These are phyloP conservation scores for Begonia masoniana DNA, from an alignment of 306 rosid species.

Conservation along the genomic window DNA sequence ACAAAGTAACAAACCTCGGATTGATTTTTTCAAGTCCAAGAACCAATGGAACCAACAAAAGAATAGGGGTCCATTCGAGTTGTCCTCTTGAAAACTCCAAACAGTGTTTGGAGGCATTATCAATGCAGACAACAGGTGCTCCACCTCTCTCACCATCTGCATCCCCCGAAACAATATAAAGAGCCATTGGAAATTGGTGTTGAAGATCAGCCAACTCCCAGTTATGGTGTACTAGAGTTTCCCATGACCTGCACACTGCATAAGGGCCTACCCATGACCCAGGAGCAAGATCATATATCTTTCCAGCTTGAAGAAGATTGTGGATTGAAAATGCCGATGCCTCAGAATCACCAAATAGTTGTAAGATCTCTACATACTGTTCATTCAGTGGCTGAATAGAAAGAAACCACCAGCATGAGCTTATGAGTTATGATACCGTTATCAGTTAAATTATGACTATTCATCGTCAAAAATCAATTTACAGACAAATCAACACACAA, in stretches of 20 bases:
- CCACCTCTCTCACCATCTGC: constrained; percentile 99
- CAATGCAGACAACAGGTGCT: constrained; percentile 87
- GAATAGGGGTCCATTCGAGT: constrained; percentile 74
- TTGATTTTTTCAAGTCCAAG: constrained; percentile 96
- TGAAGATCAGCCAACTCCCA: constrained; percentile 32
- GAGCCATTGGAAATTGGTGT: constrained; percentile 75
- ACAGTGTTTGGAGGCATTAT: constrained; percentile 68
- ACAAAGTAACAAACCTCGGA: constrained; percentile 46
- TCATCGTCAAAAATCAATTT: neutral
- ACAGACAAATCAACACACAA: neutral
- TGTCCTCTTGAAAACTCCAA: constrained; percentile 43
- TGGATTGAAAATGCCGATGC: constrained; percentile 64
- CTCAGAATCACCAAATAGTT: constrained; percentile 74
- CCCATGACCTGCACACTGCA: constrained; percentile 99
- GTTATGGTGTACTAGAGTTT: constrained; percentile 48
- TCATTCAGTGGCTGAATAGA: constrained; percentile 53
- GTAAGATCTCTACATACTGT: constrained; percentile 55
- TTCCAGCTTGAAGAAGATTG: constrained; percentile 85
- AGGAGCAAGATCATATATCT: constrained; percentile 69
- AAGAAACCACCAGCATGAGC: neutral
- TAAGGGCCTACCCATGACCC: constrained; percentile 99
- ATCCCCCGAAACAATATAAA: constrained; percentile 92
- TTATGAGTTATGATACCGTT: neutral
- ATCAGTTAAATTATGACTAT: neutral
- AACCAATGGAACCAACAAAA: constrained; percentile 91